Evolutionary conservation across 176 grass and related monocot species (phyloP), one percentile per base, ranked within the genome.

Genomic region (Saccharum spontaneum): DNA sequence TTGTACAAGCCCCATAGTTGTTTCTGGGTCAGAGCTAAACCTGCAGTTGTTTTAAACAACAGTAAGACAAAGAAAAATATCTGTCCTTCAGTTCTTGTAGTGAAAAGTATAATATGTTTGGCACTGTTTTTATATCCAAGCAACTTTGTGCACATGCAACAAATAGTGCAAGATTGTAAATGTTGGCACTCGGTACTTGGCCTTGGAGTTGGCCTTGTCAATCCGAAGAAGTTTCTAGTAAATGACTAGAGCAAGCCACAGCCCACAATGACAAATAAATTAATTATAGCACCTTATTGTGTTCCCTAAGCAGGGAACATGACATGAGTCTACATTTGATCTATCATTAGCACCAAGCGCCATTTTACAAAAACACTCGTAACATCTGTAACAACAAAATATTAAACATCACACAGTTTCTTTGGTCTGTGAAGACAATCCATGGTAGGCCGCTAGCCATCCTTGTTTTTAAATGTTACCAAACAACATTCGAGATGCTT

Each of bases 1-100:
- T 84, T 99, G 97, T 67, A 99, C 97, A 68, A 99, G 92, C 33
- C 97, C 97, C 91, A 99, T 94, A 89, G 90, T 87, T 82, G 97
- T 99, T 91, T 99, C 97, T 68, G 88, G 82, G 26, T 99, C 90
- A 34, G 91, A 91, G 90, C 94, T 99, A 92, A 99, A 99, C 85
- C 97, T 99, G 80, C 68, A 83, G 59, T 61, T 31, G 75, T 83
- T 82, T 68, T 83, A 41, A 69, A 74, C 26, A 86, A 83, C 18
- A 75, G 38, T 89, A 54, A 84, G 49, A 71, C 20, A 55, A 71
- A 69, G 44, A 31, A 63, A 5, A 73, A 36, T 78, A 82, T 16
- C n/a, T 18, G 55, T 63, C 77, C 78, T 86, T 79, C 15, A 68
- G 50, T 57, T 62, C 36, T 85, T 85, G 62, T 41, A 60, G 74